These are phyloP conservation scores for Geotrichum cucujoidarum DNA, from an alignment of 1,139 yeast species.

Conservation along the genomic window DNA sequence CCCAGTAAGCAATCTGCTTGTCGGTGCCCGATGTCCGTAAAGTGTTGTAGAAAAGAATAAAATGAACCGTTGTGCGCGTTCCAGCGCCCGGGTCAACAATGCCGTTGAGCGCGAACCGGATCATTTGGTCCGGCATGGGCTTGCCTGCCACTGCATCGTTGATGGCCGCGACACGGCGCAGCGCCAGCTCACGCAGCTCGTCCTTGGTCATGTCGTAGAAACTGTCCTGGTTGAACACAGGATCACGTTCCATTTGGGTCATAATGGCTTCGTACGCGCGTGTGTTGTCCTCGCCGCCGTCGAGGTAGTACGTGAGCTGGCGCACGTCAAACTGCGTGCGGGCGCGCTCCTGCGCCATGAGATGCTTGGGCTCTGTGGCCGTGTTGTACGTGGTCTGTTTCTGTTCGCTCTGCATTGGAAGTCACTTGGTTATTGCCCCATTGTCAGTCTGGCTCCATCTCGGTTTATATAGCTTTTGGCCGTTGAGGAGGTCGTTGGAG, in stretches of 20 bases:
- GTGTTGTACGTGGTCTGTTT: conserved; percentile 20
- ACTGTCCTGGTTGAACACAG: conserved; percentile 43
- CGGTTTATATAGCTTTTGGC: conserved; percentile 1
- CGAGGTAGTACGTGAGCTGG: conserved; percentile 45
- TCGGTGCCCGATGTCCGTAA: conserved; percentile 66
- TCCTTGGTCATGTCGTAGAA: conserved; percentile 48
- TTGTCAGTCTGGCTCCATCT: no score
- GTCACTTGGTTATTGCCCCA: no score
- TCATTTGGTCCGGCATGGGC: conserved; percentile 17
- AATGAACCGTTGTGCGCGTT: conserved; percentile 64
- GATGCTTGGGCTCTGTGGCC: conserved; percentile 20
- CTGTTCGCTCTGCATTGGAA: conserved; percentile 4
- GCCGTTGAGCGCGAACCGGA: conserved; percentile 40
- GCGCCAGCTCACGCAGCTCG: conserved; percentile 47
- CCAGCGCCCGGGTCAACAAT: conserved; percentile 53
- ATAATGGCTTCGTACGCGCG: conserved; percentile 42
- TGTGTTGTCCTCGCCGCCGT: conserved; percentile 44
- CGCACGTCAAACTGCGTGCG: conserved; percentile 42
- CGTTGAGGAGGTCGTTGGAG: neutral
- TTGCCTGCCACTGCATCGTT: conserved; percentile 43
- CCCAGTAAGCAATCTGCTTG: conserved; percentile 60
- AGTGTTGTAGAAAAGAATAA: conserved; percentile 63
- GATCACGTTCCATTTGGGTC: conserved; percentile 47
- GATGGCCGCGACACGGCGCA: conserved; percentile 42
- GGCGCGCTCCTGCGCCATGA: conserved; percentile 41